phyloP scores from a whole-genome alignment of 2,329 filamentous ascomycete genomes.

The Aspergillus sclerotialis region DNA sequence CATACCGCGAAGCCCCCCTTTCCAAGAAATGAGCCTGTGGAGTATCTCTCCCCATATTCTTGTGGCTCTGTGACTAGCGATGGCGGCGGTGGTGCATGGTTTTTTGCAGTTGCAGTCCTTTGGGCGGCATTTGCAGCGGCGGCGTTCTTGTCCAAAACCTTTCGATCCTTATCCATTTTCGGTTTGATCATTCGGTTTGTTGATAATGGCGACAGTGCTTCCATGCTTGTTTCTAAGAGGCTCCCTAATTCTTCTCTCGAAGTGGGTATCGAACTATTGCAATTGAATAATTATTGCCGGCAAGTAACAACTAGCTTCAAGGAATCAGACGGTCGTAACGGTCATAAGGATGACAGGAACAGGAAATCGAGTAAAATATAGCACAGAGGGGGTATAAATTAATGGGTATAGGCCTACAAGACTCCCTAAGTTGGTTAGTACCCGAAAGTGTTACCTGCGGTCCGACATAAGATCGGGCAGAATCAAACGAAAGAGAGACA shows the following conservation, averaged over 20 bases:
- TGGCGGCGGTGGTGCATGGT: conserved; percentile 41
- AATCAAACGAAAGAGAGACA: not conserved
- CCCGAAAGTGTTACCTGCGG: not conserved
- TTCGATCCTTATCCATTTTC: conserved; percentile 32
- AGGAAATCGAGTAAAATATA: conserved; percentile 8
- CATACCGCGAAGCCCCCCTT: conserved; percentile 47
- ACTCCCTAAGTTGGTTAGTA: conserved; percentile 7
- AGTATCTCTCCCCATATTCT: conserved; percentile 38
- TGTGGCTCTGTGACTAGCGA: conserved; percentile 39
- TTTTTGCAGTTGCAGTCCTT: conserved; percentile 31
- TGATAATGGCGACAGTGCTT: conserved; percentile 43
- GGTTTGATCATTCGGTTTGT: conserved; percentile 41
- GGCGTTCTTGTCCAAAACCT: conserved; percentile 32
- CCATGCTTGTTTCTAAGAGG: conserved; percentile 28
- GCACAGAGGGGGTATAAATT: conserved; percentile 12
- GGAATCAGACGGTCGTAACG: conserved; percentile 9
- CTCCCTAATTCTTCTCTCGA: conserved; percentile 6
- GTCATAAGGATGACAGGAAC: conserved; percentile 14
- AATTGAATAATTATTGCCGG: conserved; percentile 4
- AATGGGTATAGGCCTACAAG: conserved; percentile 3
- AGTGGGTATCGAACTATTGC: conserved; percentile 18
- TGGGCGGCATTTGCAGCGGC: conserved; percentile 18
- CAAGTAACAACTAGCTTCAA: not conserved
- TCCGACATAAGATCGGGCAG: not conserved
- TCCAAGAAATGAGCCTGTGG: conserved; percentile 40